Evolutionary conservation across 225 moss, liverwort and hornwort species (phyloP), one percentile per base, ranked within the genome.

Genomic region (Straminergon stramineum): DNA sequence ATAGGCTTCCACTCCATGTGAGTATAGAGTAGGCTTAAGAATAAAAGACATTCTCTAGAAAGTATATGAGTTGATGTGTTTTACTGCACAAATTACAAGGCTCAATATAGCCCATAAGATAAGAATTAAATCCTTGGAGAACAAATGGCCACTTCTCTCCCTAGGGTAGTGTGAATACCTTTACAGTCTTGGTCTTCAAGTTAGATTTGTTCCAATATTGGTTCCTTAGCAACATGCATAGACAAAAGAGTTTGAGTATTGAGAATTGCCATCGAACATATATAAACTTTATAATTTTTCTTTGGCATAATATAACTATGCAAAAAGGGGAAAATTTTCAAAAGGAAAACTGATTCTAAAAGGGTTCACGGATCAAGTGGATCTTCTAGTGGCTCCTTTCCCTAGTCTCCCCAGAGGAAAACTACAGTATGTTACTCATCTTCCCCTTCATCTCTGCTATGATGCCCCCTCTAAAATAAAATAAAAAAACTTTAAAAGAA

Each of bases 91-190:
- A n/a, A 55, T 10, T 22, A 15, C 8, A 78, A 53, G 23, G 10
- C 2, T 15, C 23, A 28, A 11, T 48, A 56, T 26, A 7, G 2
- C 5, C 8, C 5, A 4, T 31, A 9, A 28, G 9, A 7, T 28
- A 30, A 60, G 3, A 82, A 63, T 22, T 45, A 45, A 15, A 34
- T 64, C 34, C 1, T 64, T 0, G 0, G 26, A 48, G 7, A 63
- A 45, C 7, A 2, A 3, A 64, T 7, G 10, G 7, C 2, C 9
- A 81, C 7, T 43, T 61, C 7, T 81, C 19, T 28, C 7, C 1
- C 2, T 2, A 8, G 0, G 6, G 0, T 15, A 41, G 3, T 14
- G 1, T 11, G 2, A 35, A 11, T 16, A 7, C 7, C 10, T 32
- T 62, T 11, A 3, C 1, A 34, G 7, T 82, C 0, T 41, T 31